Evolutionary conservation across 371 early-diverging fungal genomes (phyloP), one percentile per base, ranked within the genome.

Genomic region (Syncephalis fuscata): DNA sequence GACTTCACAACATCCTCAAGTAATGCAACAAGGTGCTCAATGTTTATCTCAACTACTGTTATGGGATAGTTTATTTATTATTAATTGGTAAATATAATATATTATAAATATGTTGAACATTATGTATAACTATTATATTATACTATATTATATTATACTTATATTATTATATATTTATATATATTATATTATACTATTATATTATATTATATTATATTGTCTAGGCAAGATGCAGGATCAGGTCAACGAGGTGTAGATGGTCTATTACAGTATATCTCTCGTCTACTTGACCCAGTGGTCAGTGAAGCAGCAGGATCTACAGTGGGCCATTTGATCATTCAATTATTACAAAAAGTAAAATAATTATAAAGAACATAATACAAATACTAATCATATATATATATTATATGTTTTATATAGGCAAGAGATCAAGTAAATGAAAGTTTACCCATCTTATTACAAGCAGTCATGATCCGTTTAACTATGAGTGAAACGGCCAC

Each of bases 261-360:
- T 56, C 66, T 80, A 20, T 71, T 93, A 19, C 76, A 80, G 24
- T 80, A 87, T 56, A 72, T 91, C 39, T 84, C 80, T 45, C 72
- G 74, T 40, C 56, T 90, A 21, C 56, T 92, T 53, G 71, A 73
- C 22, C 87, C 91, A 25, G 61, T 67, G 1, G 71, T 71, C 20
- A 67, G 74, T 17, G 92, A 90, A 53, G 84, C 86, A 0, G 78
- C 85, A 0, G 76, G 85, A 1, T 52, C 86, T 19, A 89, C 87
- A 67, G 78, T 93, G n/a, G 94, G 94, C 19, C 83, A 85, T 48
- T 59, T 93, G 49, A 79, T 89, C 41, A 73, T 75, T 8, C 83
- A 82, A 48, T 56, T 90, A 47, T 83, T 89, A 53, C 76, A 81
- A 60, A n/a, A 27, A 7, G 37, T 22, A 21, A 16, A 4, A 39